These are phyloP conservation scores for Trametes coccinea DNA, from an alignment of 768 basidiomycete genomes.

Conservation along the genomic window DNA sequence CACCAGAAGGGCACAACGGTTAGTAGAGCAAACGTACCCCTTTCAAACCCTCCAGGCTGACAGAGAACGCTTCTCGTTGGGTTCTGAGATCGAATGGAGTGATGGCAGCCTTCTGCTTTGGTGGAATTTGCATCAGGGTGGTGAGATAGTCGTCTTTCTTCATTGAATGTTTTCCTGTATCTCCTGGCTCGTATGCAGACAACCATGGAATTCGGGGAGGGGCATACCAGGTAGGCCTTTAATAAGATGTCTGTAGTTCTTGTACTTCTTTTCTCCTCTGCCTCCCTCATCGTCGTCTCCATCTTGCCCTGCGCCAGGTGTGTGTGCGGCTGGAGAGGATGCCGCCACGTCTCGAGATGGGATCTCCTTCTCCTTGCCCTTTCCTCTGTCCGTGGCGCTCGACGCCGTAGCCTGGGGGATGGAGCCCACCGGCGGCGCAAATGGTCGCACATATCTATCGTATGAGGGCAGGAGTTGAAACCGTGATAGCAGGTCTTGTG, in stretches of 20 bases:
- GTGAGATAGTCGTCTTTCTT: conserved; percentile 77
- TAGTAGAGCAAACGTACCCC: conserved; percentile 48
- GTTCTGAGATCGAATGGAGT: conserved; percentile 63
- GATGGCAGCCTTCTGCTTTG: conserved; percentile 69
- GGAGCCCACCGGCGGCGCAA: conserved; percentile 37
- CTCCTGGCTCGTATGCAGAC: conserved; percentile 4
- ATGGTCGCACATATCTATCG: conserved; percentile 75
- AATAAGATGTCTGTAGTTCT: conserved; percentile 79
- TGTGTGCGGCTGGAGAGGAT: conserved; percentile 30
- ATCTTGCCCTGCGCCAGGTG: conserved; percentile 44
- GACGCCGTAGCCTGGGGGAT: conserved; percentile 20
- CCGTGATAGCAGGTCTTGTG: conserved; percentile 75
- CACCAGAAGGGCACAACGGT: conserved; percentile 19
- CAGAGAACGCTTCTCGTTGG: conserved; percentile 70
- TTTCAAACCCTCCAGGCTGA: conserved; percentile 72
- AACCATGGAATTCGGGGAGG: not conserved
- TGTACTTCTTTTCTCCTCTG: conserved; percentile 66
- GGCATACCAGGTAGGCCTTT: conserved; percentile 70
- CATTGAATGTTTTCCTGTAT: conserved; percentile 71
- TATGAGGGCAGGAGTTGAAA: conserved; percentile 75
- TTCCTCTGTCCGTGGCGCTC: conserved; percentile 32
- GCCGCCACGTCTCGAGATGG: conserved; percentile 17
- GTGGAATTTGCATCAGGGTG: conserved; percentile 64
- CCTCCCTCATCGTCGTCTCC: conserved; percentile 58
- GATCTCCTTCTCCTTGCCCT: conserved; percentile 32